These are phyloP conservation scores for Lithospermum erythrorhizon DNA, from an alignment of 257 asterid genomes.

Conservation along the genomic window DNA sequence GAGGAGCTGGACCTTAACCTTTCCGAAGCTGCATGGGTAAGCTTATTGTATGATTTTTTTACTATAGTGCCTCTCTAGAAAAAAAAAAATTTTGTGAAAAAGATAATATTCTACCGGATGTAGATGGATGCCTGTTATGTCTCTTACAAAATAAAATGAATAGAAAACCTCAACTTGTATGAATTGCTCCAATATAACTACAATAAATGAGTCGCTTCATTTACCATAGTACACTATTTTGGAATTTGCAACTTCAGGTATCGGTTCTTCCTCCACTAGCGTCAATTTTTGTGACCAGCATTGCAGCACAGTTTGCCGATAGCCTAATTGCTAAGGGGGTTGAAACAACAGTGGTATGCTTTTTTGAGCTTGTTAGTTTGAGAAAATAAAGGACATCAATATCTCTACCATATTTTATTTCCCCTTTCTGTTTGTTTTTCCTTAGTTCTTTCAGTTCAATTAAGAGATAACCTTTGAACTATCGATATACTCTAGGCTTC, in stretches of 20 bases:
- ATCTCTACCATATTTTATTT: background rate
- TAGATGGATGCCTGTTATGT: background rate
- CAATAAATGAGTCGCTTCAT: background rate
- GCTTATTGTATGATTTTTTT: conserved; percentile 18
- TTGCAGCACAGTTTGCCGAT: conserved; percentile 93
- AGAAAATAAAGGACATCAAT: background rate
- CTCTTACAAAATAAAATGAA: background rate
- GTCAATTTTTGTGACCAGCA: conserved; percentile 68
- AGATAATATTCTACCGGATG: background rate
- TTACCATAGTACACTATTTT: background rate
- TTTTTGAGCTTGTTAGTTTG: background rate
- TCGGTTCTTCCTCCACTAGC: conserved; percentile 96
- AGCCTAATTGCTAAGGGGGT: conserved; percentile 73
- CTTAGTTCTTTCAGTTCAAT: no score
- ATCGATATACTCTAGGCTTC: no score
- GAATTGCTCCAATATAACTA: background rate
- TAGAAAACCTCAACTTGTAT: background rate
- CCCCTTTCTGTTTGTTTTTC: no score
- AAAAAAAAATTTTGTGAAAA: background rate
- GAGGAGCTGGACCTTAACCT: conserved; percentile 88
- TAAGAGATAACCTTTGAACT: no score
- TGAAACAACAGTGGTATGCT: conserved; percentile 64
- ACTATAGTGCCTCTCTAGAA: background rate
- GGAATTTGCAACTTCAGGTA: conserved; percentile 42
- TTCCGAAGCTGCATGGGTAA: conserved; percentile 96